A percentile compares a stretch with the other conserved stretches of the same genome.
Evolutionary conservation across 108 stramenopile genomes (phyloP).

Genomic region (Nannochloropsis oceanica): DNA sequence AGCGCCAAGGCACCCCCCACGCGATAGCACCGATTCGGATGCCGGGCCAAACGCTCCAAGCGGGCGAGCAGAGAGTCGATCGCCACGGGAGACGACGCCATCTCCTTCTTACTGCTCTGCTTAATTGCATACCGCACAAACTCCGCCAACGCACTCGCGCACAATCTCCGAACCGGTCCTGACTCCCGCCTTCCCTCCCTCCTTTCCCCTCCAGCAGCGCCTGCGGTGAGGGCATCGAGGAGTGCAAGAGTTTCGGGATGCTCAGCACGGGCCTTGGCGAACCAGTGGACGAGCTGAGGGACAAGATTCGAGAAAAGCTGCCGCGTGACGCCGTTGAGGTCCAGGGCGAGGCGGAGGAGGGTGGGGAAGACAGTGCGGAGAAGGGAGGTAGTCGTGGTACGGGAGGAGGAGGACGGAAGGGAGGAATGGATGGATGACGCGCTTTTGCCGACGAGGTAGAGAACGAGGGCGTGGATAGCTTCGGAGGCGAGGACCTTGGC

Average conservation of each 20-base stretch:
- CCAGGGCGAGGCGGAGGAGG: constrained; percentile 15
- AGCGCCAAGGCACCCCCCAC: constrained; percentile 11
- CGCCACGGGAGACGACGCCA: constrained; percentile 4
- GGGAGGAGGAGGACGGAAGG: neutral
- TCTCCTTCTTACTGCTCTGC: constrained; percentile 13
- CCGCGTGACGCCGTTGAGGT: constrained; percentile 16
- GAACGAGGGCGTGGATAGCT: constrained; percentile 18
- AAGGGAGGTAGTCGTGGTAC: neutral
- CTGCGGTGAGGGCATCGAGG: constrained; percentile 15
- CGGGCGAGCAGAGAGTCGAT: constrained; percentile 9
- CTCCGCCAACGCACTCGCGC: constrained; percentile 11
- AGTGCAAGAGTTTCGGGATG: constrained; percentile 9
- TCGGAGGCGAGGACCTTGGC: constrained; percentile 26
- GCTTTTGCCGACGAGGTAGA: constrained; percentile 12
- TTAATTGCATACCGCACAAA: constrained; percentile 27
- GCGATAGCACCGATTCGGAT: constrained; percentile 3
- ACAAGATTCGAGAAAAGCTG: constrained; percentile 15
- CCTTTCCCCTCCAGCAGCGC: constrained; percentile 11
- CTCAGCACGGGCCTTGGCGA: constrained; percentile 6
- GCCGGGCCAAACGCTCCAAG: constrained; percentile 8
- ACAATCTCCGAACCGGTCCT: constrained; percentile 10
- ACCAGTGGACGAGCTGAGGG: constrained; percentile 26
- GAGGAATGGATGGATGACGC: neutral
- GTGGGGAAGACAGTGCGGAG: constrained; percentile 10
- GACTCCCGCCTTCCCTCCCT: neutral